phyloP scores from a whole-genome alignment of 352 stramenopile genomes.

The Globisporangium yorkense region DNA sequence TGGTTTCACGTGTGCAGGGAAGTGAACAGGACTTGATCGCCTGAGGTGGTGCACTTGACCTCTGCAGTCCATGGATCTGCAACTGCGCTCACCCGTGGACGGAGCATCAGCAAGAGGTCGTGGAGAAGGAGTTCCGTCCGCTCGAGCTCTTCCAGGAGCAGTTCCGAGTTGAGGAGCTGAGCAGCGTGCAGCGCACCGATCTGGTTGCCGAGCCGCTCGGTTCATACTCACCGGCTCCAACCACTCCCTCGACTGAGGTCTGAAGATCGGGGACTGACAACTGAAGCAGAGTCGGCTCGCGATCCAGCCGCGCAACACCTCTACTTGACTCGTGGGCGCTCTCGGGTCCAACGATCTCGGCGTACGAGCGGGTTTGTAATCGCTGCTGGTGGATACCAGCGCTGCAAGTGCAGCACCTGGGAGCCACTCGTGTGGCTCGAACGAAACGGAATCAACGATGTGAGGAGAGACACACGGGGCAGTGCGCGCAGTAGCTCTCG shows the following conservation, averaged over 20 bases:
- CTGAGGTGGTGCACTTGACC: not conserved
- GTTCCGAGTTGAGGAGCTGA: constrained; percentile 40
- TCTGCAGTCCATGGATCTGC: constrained; percentile 65
- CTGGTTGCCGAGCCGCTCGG: constrained; percentile 37
- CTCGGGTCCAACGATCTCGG: not conserved
- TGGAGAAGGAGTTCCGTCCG: constrained; percentile 47
- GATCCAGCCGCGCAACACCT: not conserved
- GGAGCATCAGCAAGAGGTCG: constrained; percentile 37
- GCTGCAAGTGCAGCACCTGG: not conserved
- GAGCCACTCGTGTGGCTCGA: not conserved
- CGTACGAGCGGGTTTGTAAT: constrained; percentile 8
- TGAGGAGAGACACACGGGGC: too few relatives aligned
- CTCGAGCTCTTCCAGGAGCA: constrained; percentile 41
- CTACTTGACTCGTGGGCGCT: not conserved
- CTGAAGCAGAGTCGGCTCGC: not conserved
- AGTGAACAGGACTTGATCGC: not conserved
- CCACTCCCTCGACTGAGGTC: constrained; percentile 7
- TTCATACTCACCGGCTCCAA: constrained; percentile 1
- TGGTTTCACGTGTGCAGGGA: not conserved
- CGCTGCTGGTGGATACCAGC: constrained; percentile 7
- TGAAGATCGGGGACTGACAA: constrained; percentile 1
- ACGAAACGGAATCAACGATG: not conserved
- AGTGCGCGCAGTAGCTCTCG: not conserved
- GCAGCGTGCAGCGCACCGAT: constrained; percentile 48
- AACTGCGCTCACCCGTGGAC: constrained; percentile 75